phyloP scores from a whole-genome alignment of 495 filamentous ascomycete species.

The Aspergillus nidulans region DNA sequence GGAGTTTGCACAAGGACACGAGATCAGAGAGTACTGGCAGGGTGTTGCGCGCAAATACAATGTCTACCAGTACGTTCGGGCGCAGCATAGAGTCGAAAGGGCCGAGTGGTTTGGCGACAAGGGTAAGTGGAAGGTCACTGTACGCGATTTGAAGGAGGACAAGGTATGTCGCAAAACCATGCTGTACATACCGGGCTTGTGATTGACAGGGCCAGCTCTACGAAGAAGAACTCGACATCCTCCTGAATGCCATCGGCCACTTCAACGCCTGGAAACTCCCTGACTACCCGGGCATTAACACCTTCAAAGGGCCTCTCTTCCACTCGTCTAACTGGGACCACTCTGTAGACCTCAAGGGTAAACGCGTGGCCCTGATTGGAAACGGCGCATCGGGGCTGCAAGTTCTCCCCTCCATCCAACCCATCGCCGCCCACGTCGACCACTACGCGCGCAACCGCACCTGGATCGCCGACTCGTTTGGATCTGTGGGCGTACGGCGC shows the following conservation, averaged over 20 bases:
- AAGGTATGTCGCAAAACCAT: conserved; percentile 22
- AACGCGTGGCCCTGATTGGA: conserved; percentile 58
- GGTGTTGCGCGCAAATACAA: conserved; percentile 55
- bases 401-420: conserved; percentile 52
- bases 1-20: conserved; percentile 58
- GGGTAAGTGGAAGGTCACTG: conserved; percentile 48
- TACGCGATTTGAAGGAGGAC: conserved; percentile 33
- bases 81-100: conserved; percentile 46
- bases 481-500: conserved; percentile 37
- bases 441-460: conserved; percentile 64
- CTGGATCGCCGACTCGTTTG: conserved; percentile 62
- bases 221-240: conserved; percentile 51
- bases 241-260: conserved; percentile 56
- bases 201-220: conserved; percentile 32
- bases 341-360: conserved; percentile 43
- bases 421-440: conserved; percentile 52
- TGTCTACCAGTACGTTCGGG: conserved; percentile 52
- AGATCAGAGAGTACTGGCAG: conserved; percentile 66
- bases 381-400: conserved; percentile 57
- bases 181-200: too few species aligned
- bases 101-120: conserved; percentile 49
- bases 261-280: conserved; percentile 55
- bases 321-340: conserved; percentile 55
- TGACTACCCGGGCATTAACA: conserved; percentile 45
- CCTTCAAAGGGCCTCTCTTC: conserved; percentile 45